Conservation (phyloP, 1,284 basidiomycete genomes). For the Moniliella sp. region DNA sequence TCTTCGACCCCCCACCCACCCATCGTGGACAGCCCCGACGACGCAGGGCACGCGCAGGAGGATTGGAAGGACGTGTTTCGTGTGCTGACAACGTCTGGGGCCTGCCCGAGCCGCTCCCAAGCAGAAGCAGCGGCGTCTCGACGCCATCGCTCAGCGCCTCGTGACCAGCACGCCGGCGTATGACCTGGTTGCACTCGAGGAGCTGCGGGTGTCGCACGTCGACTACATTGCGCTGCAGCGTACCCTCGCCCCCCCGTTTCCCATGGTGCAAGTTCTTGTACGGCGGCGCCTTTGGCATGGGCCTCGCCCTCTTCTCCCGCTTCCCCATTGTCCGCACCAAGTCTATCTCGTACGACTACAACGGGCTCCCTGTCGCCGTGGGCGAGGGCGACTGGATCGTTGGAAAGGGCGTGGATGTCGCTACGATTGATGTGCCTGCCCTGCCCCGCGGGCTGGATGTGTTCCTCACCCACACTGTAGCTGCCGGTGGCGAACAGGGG, state of each 20-base stretch:
- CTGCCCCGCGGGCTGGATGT: background rate
- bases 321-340: conserved; percentile 57
- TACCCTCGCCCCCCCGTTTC: conserved; percentile 43
- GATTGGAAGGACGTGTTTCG: background rate
- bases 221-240: conserved; percentile 60
- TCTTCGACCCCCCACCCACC: too few species aligned
- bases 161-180: conserved; percentile 35
- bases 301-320: conserved; percentile 68
- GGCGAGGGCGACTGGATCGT: conserved; percentile 87
- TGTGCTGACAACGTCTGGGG: background rate
- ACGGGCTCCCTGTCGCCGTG: conserved; percentile 69
- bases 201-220: conserved; percentile 65
- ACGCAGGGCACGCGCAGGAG: too few species aligned
- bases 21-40: too few species aligned
- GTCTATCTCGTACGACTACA: conserved; percentile 66
- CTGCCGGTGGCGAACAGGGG: conserved; percentile 44
- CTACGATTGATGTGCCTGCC: conserved; percentile 40
- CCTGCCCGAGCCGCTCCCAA: background rate
- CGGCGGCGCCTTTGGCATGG: conserved; percentile 80
- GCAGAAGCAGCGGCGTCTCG: conserved; percentile 7
- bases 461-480: conserved; percentile 12
- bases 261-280: conserved; percentile 77
- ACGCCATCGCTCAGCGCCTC: conserved; percentile 15
- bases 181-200: conserved; percentile 77
- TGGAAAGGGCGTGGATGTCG: conserved; percentile 72